Percentiles rank a stretch among this genome's conserved stretches.
phyloP scores from a whole-genome alignment of 441 rosid genomes.

The Jatropha multifida region DNA sequence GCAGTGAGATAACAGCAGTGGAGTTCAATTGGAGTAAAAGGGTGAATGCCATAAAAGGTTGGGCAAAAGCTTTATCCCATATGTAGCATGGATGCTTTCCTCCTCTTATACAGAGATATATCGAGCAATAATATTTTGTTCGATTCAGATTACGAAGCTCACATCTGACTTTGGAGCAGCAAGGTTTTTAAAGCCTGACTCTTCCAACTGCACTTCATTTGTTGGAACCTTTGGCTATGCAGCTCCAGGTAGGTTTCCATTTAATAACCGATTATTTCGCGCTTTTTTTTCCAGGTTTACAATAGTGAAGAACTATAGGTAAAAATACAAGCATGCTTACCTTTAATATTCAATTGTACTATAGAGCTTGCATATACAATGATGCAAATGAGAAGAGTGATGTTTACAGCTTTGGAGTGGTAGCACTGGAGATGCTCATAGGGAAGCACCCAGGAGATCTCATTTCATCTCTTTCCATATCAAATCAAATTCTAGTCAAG shows the following conservation, averaged over 20 bases:
- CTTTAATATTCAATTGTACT: not conserved
- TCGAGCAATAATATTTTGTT: not conserved
- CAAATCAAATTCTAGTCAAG: not conserved
- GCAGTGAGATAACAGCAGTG: not conserved
- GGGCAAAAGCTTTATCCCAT: not conserved
- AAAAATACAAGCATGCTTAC: not conserved
- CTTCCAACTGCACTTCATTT: not conserved
- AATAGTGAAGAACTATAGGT: not conserved
- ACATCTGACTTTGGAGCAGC: not conserved
- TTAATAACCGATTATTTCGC: not conserved
- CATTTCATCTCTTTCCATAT: not conserved
- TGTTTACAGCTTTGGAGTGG: not conserved
- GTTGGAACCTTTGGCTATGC: not conserved
- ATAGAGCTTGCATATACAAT: not conserved
- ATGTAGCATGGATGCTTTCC: not conserved
- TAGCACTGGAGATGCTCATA: not conserved
- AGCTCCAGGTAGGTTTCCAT: conserved; percentile 1
- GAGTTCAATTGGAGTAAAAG: not conserved
- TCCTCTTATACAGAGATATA: not conserved
- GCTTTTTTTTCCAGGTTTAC: not conserved
- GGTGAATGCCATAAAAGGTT: not conserved
- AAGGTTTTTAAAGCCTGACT: not conserved
- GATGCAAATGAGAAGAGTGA: not conserved
- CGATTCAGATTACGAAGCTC: not conserved
- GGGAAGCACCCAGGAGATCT: conserved; percentile 11